These are phyloP conservation scores for Saccharomycopsis vini DNA, from an alignment of 805 yeast genomes.

Conservation along the genomic window DNA sequence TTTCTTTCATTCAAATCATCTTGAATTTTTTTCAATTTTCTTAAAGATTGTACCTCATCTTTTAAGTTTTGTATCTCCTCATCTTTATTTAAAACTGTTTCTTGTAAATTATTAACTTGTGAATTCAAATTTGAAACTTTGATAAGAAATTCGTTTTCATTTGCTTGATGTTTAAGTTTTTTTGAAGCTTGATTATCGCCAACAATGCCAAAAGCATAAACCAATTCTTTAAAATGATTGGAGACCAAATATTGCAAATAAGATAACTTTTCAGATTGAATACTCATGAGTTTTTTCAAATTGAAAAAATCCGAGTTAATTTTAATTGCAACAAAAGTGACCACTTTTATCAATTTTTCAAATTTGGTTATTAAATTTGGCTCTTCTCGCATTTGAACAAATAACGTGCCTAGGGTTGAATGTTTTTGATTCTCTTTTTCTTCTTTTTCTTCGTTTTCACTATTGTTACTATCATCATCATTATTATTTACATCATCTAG, in stretches of 20 bases:
- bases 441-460: neutral
- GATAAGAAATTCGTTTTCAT: conserved; percentile 1
- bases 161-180: neutral
- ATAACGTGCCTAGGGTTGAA: too few relatives aligned
- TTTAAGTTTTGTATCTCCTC: conserved; percentile 2
- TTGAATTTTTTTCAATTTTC: neutral
- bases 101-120: neutral
- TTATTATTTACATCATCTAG: neutral
- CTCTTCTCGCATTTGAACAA: neutral
- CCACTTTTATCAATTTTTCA: conserved; percentile 1
- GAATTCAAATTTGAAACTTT: conserved; percentile 7
- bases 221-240: conserved; percentile 4
- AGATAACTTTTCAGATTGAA: conserved; percentile 5
- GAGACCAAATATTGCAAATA: conserved; percentile 8
- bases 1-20: conserved; percentile 1
- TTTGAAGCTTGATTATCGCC: neutral
- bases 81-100: conserved; percentile 1
- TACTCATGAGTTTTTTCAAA: neutral
- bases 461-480: neutral
- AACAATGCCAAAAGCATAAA: neutral
- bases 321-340: neutral
- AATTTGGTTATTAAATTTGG: conserved; percentile 2
- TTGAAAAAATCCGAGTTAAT: neutral
- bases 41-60: neutral
- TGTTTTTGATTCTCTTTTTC: neutral